Base-by-base conservation (phyloP, 208 protist genomes). In the Trypanosoma boissoni region DNA sequence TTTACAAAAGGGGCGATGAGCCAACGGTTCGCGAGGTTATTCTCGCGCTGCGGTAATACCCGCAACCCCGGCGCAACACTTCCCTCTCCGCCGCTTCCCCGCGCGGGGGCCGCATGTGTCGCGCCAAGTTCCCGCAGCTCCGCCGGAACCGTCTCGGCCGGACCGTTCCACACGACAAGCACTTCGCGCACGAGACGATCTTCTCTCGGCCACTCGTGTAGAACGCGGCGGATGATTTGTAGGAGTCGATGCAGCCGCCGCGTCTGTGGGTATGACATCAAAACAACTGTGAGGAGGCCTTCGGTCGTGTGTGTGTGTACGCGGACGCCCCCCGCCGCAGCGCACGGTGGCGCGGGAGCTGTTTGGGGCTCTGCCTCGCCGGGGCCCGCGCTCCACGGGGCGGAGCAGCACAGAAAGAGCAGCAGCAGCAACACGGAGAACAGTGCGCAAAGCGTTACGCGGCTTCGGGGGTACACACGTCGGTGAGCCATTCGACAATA, bases 231-330 rank as follows among this genome's bases (percentile, higher is more conserved):
- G 4, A 70, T 23, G 42, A 70, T 70, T 20, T 39, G 31, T 14
- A 41, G 9, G 2, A 70, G 41, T 16, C 54, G 37, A 54, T 70
- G 64, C 21, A 68, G 21, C 20, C 64, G 49, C 10, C 9, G 46
- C 18, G 36, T 57, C n/a, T 18, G 2, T n/a, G 64, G 64, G 49
- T 70, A 70, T n/a, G 64, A 70, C 64, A 70, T 70, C 14, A 70
- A 31, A 14, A 69, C 64, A 1, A 50, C 59, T 2, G 64, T 70
- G 26, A 68, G 16, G 6, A n/a, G 6, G 44, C 34, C 34, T 6
- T 12, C 34, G 12, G 34, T 16, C 12, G 34, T 39, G n/a, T n/a
- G n/a, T n/a, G n/a, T n/a, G n/a, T n/a, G n/a, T n/a, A n/a, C n/a
- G n/a, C n/a, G n/a, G n/a, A n/a, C n/a, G n/a, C n/a, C n/a, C n/a